phyloP scores from a whole-genome alignment of 2,329 filamentous ascomycete species.

The Neurospora sp. region DNA sequence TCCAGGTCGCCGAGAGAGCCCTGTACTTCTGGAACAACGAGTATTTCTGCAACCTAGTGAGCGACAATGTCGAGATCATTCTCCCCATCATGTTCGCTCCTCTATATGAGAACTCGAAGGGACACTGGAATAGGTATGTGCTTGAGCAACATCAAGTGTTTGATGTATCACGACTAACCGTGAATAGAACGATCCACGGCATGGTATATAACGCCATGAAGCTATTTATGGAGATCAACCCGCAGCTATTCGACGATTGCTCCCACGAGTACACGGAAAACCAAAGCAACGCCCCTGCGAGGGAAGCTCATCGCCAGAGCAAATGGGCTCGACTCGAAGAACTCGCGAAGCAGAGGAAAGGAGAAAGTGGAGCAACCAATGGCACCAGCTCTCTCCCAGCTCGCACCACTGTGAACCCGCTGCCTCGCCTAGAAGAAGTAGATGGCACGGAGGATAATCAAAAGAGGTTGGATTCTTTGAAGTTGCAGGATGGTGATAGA shows the following conservation, averaged over 20 bases:
- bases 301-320: constrained; percentile 70
- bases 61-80: constrained; percentile 97
- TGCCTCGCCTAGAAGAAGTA: constrained; percentile 58
- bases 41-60: constrained; percentile 98
- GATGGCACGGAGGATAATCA: constrained; percentile 78
- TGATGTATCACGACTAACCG: constrained; percentile 21
- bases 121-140: constrained; percentile 91
- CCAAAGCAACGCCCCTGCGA: constrained; percentile 81
- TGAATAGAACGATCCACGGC: constrained; percentile 81
- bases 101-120: constrained; percentile 97
- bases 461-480: constrained; percentile 79
- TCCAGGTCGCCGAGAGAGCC: constrained; percentile 94
- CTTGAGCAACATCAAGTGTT: neutral
- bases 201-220: constrained; percentile 99
- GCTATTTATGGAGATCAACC: constrained; percentile 99
- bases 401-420: constrained; percentile 22
- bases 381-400: constrained; percentile 24
- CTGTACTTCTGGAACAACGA: constrained; percentile 99
- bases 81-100: constrained; percentile 99
- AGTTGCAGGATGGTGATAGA: constrained; percentile 74
- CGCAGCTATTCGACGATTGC: constrained; percentile 95
- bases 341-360: constrained; percentile 62
- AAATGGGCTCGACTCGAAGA: constrained; percentile 85
- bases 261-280: constrained; percentile 97
- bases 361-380: constrained; percentile 27